These are phyloP conservation scores for Suhomyces pyralidae DNA, from an alignment of 805 yeast genomes.

Conservation along the genomic window DNA sequence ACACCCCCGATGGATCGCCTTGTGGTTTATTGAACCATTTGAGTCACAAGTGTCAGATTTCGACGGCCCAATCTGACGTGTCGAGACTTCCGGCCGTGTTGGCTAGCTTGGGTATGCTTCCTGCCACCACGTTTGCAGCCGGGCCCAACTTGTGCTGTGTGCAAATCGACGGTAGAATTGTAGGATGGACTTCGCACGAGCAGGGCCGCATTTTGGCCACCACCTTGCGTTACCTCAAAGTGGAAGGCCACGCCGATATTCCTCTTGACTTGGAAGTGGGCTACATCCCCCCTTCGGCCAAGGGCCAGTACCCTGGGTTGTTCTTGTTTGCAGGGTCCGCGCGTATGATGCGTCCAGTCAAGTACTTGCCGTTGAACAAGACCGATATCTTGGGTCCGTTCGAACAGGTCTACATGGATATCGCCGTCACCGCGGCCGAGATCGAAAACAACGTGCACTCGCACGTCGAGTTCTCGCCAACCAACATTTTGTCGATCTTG, in stretches of 20 bases:
- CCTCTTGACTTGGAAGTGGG: slow-evolving; percentile 91
- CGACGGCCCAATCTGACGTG: slow-evolving; percentile 74
- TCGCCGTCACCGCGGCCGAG: slow-evolving; percentile 93
- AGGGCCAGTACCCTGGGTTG: slow-evolving; percentile 97
- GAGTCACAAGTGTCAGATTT: slow-evolving; percentile 88
- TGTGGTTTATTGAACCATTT: slow-evolving; percentile 97
- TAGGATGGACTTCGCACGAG: slow-evolving; percentile 92
- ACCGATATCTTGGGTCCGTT: slow-evolving; percentile 93
- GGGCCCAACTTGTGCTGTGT: slow-evolving; percentile 89
- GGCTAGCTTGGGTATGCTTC: slow-evolving; percentile 73
- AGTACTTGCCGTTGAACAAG: slow-evolving; percentile 80
- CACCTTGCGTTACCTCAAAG: slow-evolving; percentile 89
- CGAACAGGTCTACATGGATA: slow-evolving; percentile 95
- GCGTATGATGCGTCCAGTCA: slow-evolving; percentile 94
- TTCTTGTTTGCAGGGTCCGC: slow-evolving; percentile 88
- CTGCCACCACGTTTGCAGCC: slow-evolving; percentile 76
- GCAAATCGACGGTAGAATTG: slow-evolving; percentile 85
- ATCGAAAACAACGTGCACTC: slow-evolving; percentile 76
- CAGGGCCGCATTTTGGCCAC: slow-evolving; percentile 86
- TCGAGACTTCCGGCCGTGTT: slow-evolving; percentile 65
- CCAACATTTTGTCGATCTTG: slow-evolving; percentile 87
- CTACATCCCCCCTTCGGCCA: slow-evolving; percentile 89
- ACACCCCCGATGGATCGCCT: slow-evolving; percentile 99
- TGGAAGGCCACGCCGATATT: slow-evolving; percentile 71
- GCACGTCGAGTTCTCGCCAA: slow-evolving; percentile 94